Evolutionary conservation across 2,329 filamentous ascomycete species (phyloP), one percentile per base, ranked within the genome.

Genomic region (Fusarium succisae): DNA sequence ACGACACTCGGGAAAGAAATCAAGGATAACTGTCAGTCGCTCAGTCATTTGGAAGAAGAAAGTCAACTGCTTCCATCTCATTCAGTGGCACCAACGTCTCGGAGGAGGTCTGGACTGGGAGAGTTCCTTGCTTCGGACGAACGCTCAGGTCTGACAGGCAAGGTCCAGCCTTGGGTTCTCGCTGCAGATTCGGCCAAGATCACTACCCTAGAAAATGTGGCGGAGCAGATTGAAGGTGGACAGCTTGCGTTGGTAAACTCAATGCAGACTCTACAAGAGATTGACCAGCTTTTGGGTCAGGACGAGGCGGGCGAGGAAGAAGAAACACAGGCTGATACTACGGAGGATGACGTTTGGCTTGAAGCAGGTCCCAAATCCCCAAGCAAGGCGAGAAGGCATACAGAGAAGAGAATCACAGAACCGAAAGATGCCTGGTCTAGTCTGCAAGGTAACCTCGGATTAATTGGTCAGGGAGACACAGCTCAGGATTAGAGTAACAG

Each of bases 101-200:
- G 81, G 45, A 75, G 80, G 22, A 81, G 82, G 28, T 80, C 81
- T n/a, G 84, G 84, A 47, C 83, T 88, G 57, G 83, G 82, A n/a
- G 83, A 86, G n/a, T 84, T 83, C 11, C 80, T 86, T 32, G 80
- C 80, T 12, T 80, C 78, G 10, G 80, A 82, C 2, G 82, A 84
- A 57, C 80, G 80, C 28, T 79, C 83, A 22, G 83, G 84, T 48
- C 79, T 86, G 8, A 82, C 84, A 26, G 80, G 78, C 38, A 84
- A 84, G 48, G 83, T 90, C 55, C 85, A 86, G 69, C 87, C 87
- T 15, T 92, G 91, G 90, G 85, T 90, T 14, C 86, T 85, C 74
- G 89, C 91, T 4, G 87, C 89, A 4, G 87, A 91, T 63, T 85
- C 88, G 7, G 89, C 90, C 73, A 91, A 90, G 74, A 88, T 90